Conservation (phyloP, 2,329 filamentous ascomycete genomes). For the Aspergillus amoenus region DNA sequence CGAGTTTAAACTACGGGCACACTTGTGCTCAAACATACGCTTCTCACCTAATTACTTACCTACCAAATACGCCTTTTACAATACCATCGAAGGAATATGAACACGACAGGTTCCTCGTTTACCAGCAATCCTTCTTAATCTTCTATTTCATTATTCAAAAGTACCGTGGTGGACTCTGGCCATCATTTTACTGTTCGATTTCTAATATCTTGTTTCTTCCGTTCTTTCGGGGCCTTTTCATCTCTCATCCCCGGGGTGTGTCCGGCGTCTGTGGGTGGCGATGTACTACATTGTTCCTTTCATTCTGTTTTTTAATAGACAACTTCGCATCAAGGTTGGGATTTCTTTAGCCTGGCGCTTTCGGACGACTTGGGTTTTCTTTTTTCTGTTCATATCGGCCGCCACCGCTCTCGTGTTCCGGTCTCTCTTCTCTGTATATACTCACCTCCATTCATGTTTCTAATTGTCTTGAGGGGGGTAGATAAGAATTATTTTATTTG, state of each 20-base stretch:
- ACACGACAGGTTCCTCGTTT: not conserved
- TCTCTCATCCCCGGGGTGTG: not conserved
- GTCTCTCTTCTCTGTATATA: not conserved
- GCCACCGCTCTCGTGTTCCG: not conserved
- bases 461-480: no score
- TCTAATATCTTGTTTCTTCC: not conserved
- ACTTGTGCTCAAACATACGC: not conserved
- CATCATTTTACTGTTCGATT: not conserved
- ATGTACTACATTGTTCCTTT: not conserved
- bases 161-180: not conserved
- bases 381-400: not conserved
- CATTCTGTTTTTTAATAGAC: slow-evolving; percentile 1
- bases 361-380: not conserved
- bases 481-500: no score
- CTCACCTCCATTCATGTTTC: not conserved
- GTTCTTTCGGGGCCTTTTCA: slow-evolving; percentile 1
- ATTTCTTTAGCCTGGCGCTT: slow-evolving; percentile 5
- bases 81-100: no score
- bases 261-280: not conserved
- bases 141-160: not conserved
- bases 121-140: not conserved
- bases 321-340: slow-evolving; percentile 3
- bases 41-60: not conserved
- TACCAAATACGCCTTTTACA: not conserved
- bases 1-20: slow-evolving; percentile 11